Conservation (phyloP, 2,329 filamentous ascomycete species). For the Capronia epimyces region DNA sequence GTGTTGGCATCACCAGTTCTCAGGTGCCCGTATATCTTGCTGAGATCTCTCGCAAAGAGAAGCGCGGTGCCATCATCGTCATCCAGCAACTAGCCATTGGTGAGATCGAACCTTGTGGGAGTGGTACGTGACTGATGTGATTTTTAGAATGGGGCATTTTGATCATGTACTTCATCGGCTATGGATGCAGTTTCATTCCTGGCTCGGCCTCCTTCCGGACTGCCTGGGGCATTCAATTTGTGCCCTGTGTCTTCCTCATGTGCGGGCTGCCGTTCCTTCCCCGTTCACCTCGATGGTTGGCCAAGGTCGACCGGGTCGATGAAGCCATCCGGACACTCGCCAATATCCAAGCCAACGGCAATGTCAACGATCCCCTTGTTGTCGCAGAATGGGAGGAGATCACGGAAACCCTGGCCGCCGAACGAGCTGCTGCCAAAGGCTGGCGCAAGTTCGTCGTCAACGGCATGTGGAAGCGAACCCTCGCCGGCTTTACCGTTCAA, state of each 20-base stretch:
- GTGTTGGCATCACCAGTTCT: constrained; percentile 41
- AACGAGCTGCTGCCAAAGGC: constrained; percentile 36
- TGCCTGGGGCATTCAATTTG: constrained; percentile 45
- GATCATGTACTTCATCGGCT: constrained; percentile 47
- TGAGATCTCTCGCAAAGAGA: constrained; percentile 40
- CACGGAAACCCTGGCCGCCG: constrained; percentile 38
- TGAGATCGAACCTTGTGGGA: background rate
- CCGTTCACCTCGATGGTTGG: constrained; percentile 46
- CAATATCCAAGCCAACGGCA: constrained; percentile 42
- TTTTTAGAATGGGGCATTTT: constrained; percentile 38
- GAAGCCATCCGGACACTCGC: constrained; percentile 44
- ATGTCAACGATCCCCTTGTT: constrained; percentile 44
- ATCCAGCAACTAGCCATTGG: constrained; percentile 44
- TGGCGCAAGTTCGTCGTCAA: constrained; percentile 46
- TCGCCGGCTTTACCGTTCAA: constrained; percentile 53
- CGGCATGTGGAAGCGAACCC: constrained; percentile 56
- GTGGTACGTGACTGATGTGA: background rate
- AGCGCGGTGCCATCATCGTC: constrained; percentile 40
- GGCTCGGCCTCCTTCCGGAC: constrained; percentile 42
- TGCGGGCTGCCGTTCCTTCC: constrained; percentile 45
- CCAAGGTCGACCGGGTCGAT: constrained; percentile 43
- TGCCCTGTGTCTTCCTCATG: constrained; percentile 43
- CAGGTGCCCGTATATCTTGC: constrained; percentile 44
- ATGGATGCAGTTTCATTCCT: constrained; percentile 42
- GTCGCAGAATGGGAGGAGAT: constrained; percentile 48